Evolutionary conservation across 2,329 filamentous ascomycete species (phyloP).

Genomic region (Huntiella moniliformis): DNA sequence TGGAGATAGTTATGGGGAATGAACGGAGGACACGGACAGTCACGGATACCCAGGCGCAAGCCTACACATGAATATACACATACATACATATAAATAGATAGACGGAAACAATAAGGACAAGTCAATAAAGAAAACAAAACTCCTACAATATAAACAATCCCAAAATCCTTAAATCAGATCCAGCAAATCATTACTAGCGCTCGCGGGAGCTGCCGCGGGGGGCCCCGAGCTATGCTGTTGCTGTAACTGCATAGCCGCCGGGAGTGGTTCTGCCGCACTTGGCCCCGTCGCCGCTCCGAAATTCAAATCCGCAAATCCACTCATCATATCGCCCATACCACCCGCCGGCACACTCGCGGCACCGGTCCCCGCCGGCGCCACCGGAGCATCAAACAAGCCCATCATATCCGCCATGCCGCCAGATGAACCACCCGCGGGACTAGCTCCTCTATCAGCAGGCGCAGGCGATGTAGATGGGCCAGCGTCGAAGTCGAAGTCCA

Average conservation of each 20-base stretch:
- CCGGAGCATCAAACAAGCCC: conserved; percentile 50
- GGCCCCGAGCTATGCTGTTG: conserved; percentile 16
- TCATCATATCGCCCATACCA: conserved; percentile 71
- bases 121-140: background rate
- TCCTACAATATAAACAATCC: background rate
- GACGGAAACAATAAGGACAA: background rate
- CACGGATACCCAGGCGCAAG: conserved; percentile 7
- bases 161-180: conserved; percentile 20
- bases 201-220: conserved; percentile 16
- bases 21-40: background rate
- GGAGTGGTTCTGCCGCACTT: conserved; percentile 37
- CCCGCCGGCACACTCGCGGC: conserved; percentile 23
- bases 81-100: conserved; percentile 1
- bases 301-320: conserved; percentile 69
- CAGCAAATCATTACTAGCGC: conserved; percentile 31
- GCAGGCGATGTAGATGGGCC: conserved; percentile 77
- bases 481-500: conserved; percentile 93
- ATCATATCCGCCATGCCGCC: conserved; percentile 44
- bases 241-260: conserved; percentile 39
- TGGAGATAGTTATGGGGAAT: conserved; percentile 11
- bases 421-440: conserved; percentile 31
- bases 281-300: conserved; percentile 34
- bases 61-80: background rate
- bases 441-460: conserved; percentile 45
- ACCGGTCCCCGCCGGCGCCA: conserved; percentile 21